A percentile compares a stretch with the other conserved stretches of the same genome.
phyloP scores from a whole-genome alignment of 2,329 filamentous ascomycete species.

The Ceratocystis papillata region DNA sequence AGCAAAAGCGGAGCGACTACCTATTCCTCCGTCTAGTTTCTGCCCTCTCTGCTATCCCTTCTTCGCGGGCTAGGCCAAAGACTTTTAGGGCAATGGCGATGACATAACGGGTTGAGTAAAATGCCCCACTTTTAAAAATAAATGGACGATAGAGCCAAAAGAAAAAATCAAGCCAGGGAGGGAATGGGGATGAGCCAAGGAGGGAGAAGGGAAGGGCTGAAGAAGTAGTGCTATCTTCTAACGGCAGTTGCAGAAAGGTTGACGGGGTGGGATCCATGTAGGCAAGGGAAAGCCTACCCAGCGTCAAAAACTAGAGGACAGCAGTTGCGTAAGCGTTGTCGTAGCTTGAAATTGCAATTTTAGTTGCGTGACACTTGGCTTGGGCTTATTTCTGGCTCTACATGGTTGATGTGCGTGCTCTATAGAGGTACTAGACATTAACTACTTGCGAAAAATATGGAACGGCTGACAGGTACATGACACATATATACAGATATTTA shows the following conservation, averaged over 20 bases:
- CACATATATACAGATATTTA: background rate
- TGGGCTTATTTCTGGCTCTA: too few relatives aligned
- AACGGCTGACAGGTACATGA: background rate
- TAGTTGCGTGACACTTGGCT: background rate
- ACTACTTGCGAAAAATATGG: too few relatives aligned
- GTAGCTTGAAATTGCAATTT: background rate
- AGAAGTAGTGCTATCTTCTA: background rate
- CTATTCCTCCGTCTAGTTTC: too few relatives aligned
- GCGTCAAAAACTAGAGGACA: background rate
- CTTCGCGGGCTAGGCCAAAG: too few relatives aligned
- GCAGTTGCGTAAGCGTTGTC: background rate
- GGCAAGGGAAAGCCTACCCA: background rate
- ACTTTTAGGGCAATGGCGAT: too few relatives aligned
- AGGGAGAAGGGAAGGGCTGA: background rate
- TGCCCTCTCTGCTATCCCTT: too few relatives aligned
- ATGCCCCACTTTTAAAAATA: background rate
- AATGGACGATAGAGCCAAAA: background rate
- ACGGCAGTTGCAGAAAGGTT: background rate
- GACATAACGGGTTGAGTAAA: background rate
- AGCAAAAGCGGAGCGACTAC: too few relatives aligned
- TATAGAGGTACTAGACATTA: too few relatives aligned
- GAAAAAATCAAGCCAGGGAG: background rate
- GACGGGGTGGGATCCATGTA: background rate
- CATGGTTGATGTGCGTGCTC: too few relatives aligned
- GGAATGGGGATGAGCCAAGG: background rate